Base-by-base conservation (phyloP, 306 rosid species). In the Arachis stenosperma region DNA sequence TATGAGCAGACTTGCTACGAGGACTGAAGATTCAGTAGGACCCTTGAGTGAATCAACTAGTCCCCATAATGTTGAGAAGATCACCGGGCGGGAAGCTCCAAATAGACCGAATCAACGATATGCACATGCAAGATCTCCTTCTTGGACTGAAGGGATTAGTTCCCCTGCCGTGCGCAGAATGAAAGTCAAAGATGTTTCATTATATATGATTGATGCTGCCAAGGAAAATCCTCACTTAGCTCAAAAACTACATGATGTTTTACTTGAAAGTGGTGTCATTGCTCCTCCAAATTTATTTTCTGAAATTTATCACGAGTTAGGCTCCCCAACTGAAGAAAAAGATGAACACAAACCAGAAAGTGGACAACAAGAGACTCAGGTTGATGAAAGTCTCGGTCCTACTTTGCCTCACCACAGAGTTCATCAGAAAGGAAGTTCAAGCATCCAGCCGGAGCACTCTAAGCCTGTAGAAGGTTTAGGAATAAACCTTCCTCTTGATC, bases 121-220 rank as follows among this genome's bases (percentile, higher is more conserved):
- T 75, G 52, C 50, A 29, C 98, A 81, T 78, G 79, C 88, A 57
- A 89, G 99, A 88, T 89, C 99, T 22, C 97, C 96, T 78, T 88
- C 99, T 60, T 94, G 99, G 99, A 94, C 92, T 12, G 96, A 94
- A 88, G 99, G 99, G 80, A 78, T 87, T 48, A 86, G 91, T 81
- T 91, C 96, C 52, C 96, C 99, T 62, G 93, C 89, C 1, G 90
- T 61, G 54, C 88, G 78, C 8, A 83, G 84, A 81, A 91, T 74
- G 96, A 86, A 89, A 81, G 95, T 90, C 71, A 91, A 90, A 61
- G 96, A 91, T 52, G 90, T 94, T 80, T 94, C 99, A n/a, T 87
- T 87, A 78, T 94, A 91, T 83, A 88, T 94, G 99, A 94, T 94
- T 48, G 95, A 91, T 70, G 97, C 99, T 70, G 96, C 99, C 70